Evolutionary conservation across 2,329 filamentous ascomycete species (phyloP).

Genomic region (Fonsecaea pugnacius): DNA sequence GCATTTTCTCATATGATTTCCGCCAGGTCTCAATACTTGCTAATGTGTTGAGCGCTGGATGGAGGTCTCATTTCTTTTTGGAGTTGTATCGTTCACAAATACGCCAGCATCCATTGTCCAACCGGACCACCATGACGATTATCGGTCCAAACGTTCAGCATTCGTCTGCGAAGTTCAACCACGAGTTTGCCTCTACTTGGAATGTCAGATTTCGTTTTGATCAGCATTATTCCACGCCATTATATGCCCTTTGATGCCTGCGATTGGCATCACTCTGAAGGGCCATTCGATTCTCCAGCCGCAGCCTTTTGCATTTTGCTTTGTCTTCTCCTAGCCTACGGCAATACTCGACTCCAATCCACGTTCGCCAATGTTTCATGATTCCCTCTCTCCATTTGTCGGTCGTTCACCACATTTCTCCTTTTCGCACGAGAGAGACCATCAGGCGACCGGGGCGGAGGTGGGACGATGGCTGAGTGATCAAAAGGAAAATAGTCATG

Average conservation of each 20-base stretch:
- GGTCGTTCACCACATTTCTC: background rate
- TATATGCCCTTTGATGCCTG: background rate
- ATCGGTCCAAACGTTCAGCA: background rate
- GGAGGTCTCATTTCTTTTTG: slow-evolving; percentile 33
- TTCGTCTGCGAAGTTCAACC: background rate
- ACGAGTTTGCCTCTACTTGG: background rate
- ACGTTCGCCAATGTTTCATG: background rate
- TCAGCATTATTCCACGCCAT: background rate
- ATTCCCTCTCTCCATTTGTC: background rate
- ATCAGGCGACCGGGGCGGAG: background rate
- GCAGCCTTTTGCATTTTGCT: background rate
- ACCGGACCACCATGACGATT: slow-evolving; percentile 2
- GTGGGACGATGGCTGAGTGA: background rate
- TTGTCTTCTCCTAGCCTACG: background rate
- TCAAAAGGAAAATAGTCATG: background rate
- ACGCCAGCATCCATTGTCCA: slow-evolving; percentile 1
- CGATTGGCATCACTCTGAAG: background rate
- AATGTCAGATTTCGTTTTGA: background rate
- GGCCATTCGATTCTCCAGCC: background rate
- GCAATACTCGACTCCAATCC: background rate
- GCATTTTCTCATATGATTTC: slow-evolving; percentile 23
- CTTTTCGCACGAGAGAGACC: background rate
- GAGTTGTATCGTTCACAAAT: slow-evolving; percentile 7
- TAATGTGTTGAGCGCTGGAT: slow-evolving; percentile 4
- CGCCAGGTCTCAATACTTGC: slow-evolving; percentile 1